phyloP scores from a whole-genome alignment of 192 early-diverging fungal genomes.

The Entrophospora sp. region DNA sequence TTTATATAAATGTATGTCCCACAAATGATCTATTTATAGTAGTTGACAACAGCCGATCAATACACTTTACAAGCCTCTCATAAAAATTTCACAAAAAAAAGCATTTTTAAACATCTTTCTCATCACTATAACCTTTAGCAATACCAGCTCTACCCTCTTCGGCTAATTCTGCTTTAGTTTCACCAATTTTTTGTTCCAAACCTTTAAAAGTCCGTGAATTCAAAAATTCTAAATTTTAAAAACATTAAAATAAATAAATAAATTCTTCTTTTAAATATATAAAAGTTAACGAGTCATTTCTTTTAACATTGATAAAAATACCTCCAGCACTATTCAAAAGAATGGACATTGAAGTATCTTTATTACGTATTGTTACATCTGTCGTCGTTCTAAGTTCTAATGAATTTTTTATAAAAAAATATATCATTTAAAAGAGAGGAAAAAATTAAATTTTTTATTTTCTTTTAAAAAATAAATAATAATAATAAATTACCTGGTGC shows the following conservation, averaged over 20 bases:
- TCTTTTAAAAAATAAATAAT: constrained; percentile 20
- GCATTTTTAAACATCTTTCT: too few species aligned
- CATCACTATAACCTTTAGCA: constrained; percentile 63
- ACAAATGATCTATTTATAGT: too few species aligned
- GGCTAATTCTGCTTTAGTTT: constrained; percentile 47
- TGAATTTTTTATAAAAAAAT: not conserved
- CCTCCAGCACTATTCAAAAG: constrained; percentile 52
- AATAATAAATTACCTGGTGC: constrained; percentile 26
- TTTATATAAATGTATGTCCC: too few species aligned
- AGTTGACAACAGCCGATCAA: too few species aligned
- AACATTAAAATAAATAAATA: not conserved
- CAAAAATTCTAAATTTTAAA: constrained; percentile 44
- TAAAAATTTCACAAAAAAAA: too few species aligned
- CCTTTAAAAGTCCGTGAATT: constrained; percentile 72
- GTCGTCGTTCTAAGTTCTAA: constrained; percentile 11
- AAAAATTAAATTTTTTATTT: not conserved
- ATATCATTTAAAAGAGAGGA: not conserved
- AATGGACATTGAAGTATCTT: constrained; percentile 43
- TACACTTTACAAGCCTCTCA: too few species aligned
- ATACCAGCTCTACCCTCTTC: constrained; percentile 81
- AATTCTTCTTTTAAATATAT: too few species aligned
- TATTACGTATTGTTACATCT: constrained; percentile 49
- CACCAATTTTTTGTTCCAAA: constrained; percentile 62
- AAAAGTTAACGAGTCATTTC: too few species aligned
- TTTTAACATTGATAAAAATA: not conserved